These are phyloP conservation scores for Miscanthus sacchariflorus DNA, from an alignment of 202 grass and related monocot species.

Conservation along the genomic window DNA sequence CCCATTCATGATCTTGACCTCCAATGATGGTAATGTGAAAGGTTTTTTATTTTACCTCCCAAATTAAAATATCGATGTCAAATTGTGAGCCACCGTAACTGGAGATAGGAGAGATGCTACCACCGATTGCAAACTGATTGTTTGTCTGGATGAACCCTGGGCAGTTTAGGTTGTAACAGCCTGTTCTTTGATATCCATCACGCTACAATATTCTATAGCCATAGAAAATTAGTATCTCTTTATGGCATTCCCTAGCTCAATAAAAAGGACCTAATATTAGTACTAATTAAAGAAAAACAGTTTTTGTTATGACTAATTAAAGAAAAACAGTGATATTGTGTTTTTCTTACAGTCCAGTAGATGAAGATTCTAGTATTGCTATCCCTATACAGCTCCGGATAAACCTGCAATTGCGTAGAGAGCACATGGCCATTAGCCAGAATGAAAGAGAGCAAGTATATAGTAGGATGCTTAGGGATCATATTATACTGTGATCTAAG, in stretches of 20 bases:
- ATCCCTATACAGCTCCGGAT: slow-evolving; percentile 78
- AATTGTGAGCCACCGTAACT: slow-evolving; percentile 74
- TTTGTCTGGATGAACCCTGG: slow-evolving; percentile 92
- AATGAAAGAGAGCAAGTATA: too few relatives aligned
- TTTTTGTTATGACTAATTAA: too few relatives aligned
- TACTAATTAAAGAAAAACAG: too few relatives aligned
- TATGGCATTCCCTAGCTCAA: background rate
- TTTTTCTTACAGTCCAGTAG: slow-evolving; percentile 82
- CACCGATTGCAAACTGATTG: slow-evolving; percentile 85
- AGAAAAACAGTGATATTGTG: too few relatives aligned
- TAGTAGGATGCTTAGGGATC: too few relatives aligned
- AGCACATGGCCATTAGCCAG: background rate
- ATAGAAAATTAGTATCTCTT: slow-evolving; percentile 31
- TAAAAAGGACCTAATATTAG: background rate
- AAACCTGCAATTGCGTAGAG: slow-evolving; percentile 64
- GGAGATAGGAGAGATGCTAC: slow-evolving; percentile 67
- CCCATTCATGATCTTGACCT: slow-evolving; percentile 27
- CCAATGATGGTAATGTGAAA: slow-evolving; percentile 42
- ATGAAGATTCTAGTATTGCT: slow-evolving; percentile 89
- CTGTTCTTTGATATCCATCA: slow-evolving; percentile 77
- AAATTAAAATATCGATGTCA: slow-evolving; percentile 82
- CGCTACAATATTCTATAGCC: slow-evolving; percentile 59
- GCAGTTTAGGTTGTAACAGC: slow-evolving; percentile 82
- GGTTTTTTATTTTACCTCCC: slow-evolving; percentile 68
- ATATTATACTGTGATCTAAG: too few relatives aligned